Percentiles rank a stretch among this genome's conserved stretches.
Evolutionary conservation across 495 filamentous ascomycete genomes (phyloP).

Genomic region (Pyrenopolyporus hunteri): DNA sequence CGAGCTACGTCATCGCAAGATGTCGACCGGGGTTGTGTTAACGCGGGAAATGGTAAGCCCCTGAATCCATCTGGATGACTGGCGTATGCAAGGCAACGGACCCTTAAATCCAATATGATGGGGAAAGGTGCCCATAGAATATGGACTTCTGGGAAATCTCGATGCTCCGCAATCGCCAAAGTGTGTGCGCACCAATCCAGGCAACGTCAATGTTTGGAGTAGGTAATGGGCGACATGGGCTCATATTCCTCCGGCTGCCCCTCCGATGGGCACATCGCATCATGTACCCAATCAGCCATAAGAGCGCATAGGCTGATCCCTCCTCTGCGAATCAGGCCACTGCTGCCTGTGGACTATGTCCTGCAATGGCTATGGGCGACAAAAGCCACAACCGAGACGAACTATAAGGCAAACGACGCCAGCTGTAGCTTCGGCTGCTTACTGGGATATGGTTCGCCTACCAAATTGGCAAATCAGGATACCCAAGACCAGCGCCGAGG

Average conservation of each 20-base stretch:
- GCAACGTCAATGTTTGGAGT: conserved; percentile 11
- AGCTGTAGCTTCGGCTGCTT: neutral
- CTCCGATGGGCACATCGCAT: conserved; percentile 11
- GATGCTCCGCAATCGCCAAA: conserved; percentile 35
- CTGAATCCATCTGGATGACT: conserved; percentile 22
- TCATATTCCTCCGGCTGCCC: conserved; percentile 24
- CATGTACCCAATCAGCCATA: conserved; percentile 10
- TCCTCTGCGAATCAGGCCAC: conserved; percentile 12
- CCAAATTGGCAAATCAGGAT: too few species aligned
- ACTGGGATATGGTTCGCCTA: neutral
- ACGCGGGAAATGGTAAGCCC: neutral
- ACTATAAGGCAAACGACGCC: conserved; percentile 25
- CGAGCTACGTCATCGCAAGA: conserved; percentile 24
- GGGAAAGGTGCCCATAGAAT: conserved; percentile 9
- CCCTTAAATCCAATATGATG: conserved; percentile 25
- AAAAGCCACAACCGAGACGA: conserved; percentile 25
- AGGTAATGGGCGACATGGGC: neutral
- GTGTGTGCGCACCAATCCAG: neutral
- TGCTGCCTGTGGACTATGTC: neutral
- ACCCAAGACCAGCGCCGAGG: too few species aligned
- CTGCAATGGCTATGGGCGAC: too few species aligned
- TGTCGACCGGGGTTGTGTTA: neutral
- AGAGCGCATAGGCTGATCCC: conserved; percentile 5
- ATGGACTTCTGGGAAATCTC: conserved; percentile 30
- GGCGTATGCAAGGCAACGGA: conserved; percentile 28